These are phyloP conservation scores for Diaporthe citrichinensis DNA, from an alignment of 2,329 filamentous ascomycete genomes.

Conservation along the genomic window DNA sequence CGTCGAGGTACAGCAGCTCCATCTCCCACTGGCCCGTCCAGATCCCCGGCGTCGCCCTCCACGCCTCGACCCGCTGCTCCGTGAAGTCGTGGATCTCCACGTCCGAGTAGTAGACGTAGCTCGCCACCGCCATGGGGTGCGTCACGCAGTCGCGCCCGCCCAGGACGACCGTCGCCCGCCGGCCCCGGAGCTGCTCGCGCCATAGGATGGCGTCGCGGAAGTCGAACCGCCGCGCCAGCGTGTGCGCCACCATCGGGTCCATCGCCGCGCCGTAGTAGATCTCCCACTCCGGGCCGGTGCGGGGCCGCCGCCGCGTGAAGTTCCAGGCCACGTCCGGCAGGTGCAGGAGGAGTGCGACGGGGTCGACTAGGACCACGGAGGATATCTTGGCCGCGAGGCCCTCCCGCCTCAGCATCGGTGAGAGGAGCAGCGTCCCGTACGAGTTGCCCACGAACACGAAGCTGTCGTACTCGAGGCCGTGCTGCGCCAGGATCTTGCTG, in stretches of 20 bases:
- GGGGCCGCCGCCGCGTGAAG: slow-evolving; percentile 69
- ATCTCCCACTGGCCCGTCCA: slow-evolving; percentile 45
- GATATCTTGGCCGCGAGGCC: slow-evolving; percentile 64
- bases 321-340: slow-evolving; percentile 80
- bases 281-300: slow-evolving; percentile 75
- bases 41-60: not conserved
- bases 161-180: slow-evolving; percentile 14
- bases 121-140: not conserved
- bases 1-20: slow-evolving; percentile 26
- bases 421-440: slow-evolving; percentile 74
- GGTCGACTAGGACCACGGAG: slow-evolving; percentile 66
- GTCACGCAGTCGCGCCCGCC: slow-evolving; percentile 23
- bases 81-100: not conserved
- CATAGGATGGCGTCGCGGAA: slow-evolving; percentile 18
- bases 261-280: slow-evolving; percentile 79
- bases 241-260: slow-evolving; percentile 76
- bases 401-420: slow-evolving; percentile 70
- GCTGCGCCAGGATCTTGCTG: slow-evolving; percentile 67
- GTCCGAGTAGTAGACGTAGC: slow-evolving; percentile 13
- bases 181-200: slow-evolving; percentile 18
- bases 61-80: slow-evolving; percentile 8
- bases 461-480: slow-evolving; percentile 63
- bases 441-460: slow-evolving; percentile 74
- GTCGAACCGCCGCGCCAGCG: slow-evolving; percentile 56
- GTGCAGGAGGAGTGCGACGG: slow-evolving; percentile 77